phyloP scores from a whole-genome alignment of 2,329 filamentous ascomycete genomes.

The Hirsutella thompsonii region DNA sequence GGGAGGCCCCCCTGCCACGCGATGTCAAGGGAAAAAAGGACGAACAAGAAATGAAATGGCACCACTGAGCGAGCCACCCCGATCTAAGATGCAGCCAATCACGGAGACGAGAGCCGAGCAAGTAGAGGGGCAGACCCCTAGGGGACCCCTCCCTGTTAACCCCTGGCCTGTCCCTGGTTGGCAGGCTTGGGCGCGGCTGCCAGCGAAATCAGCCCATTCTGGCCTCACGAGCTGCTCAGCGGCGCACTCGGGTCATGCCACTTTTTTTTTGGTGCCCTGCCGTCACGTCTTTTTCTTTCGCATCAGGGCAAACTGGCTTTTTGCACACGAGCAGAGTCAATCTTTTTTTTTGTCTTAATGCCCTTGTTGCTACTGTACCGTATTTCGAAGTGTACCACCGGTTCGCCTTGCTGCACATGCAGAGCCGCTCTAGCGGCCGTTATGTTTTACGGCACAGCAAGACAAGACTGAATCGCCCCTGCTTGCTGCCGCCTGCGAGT shows the following conservation, averaged over 20 bases:
- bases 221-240: constrained; percentile 17
- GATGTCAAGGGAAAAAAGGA: background rate
- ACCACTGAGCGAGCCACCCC: background rate
- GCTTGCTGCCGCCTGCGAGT: too few relatives aligned
- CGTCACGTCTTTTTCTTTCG: background rate
- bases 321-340: too few relatives aligned
- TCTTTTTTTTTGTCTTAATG: too few relatives aligned
- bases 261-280: constrained; percentile 16
- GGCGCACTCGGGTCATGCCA: constrained; percentile 21
- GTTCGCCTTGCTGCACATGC: too few relatives aligned
- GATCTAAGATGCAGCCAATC: constrained; percentile 4
- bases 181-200: background rate
- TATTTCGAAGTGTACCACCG: too few relatives aligned
- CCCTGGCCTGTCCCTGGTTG: background rate
- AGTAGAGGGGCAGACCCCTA: background rate
- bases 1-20: background rate
- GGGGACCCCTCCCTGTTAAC: background rate
- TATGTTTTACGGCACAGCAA: too few relatives aligned
- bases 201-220: constrained; percentile 22
- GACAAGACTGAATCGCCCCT: too few relatives aligned
- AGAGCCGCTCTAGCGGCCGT: too few relatives aligned
- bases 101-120: background rate
- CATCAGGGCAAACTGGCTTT: too few relatives aligned
- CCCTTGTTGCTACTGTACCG: too few relatives aligned
- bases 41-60: background rate